Conservation (phyloP, 768 basidiomycete genomes). For the Russula dissimulans region DNA sequence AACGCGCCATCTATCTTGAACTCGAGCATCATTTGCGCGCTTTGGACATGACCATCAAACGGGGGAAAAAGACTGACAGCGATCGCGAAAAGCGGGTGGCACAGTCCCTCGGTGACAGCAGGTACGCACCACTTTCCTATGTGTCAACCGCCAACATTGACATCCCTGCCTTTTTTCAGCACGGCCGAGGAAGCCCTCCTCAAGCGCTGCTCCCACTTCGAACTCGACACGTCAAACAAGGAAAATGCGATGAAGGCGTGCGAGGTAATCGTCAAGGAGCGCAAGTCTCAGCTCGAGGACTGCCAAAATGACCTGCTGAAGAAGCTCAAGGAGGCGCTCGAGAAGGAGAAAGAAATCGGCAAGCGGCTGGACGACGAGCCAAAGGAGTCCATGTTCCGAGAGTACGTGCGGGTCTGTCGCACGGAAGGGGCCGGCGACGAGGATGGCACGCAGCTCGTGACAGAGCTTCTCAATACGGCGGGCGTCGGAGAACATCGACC, state of each 20-base stretch:
- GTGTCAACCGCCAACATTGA: background rate
- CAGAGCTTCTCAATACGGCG: slow-evolving; percentile 52
- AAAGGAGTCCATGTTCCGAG: slow-evolving; percentile 71
- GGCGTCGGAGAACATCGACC: slow-evolving; percentile 32
- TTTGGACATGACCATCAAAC: slow-evolving; percentile 70
- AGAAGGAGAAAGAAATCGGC: slow-evolving; percentile 60
- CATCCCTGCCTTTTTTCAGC: slow-evolving; percentile 30
- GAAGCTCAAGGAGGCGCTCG: slow-evolving; percentile 56
- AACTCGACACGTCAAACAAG: slow-evolving; percentile 56
- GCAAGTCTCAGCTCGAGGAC: slow-evolving; percentile 66
- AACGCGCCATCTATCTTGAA: slow-evolving; percentile 90
- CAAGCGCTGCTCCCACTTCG: slow-evolving; percentile 94
- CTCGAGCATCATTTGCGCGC: slow-evolving; percentile 89
- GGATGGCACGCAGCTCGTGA: slow-evolving; percentile 58
- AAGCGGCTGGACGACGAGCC: slow-evolving; percentile 27
- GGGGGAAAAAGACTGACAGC: slow-evolving; percentile 58
- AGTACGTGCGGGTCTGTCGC: slow-evolving; percentile 61
- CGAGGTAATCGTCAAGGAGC: slow-evolving; percentile 81
- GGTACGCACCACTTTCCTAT: slow-evolving; percentile 25
- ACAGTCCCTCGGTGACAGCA: slow-evolving; percentile 79
- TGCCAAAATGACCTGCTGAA: slow-evolving; percentile 66
- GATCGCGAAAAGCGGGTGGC: slow-evolving; percentile 86
- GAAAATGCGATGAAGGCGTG: slow-evolving; percentile 86
- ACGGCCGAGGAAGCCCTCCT: slow-evolving; percentile 87
- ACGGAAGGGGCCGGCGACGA: slow-evolving; percentile 69